These are phyloP conservation scores for Ampelomyces quisqualis DNA, from an alignment of 2,329 filamentous ascomycete genomes.

Conservation along the genomic window DNA sequence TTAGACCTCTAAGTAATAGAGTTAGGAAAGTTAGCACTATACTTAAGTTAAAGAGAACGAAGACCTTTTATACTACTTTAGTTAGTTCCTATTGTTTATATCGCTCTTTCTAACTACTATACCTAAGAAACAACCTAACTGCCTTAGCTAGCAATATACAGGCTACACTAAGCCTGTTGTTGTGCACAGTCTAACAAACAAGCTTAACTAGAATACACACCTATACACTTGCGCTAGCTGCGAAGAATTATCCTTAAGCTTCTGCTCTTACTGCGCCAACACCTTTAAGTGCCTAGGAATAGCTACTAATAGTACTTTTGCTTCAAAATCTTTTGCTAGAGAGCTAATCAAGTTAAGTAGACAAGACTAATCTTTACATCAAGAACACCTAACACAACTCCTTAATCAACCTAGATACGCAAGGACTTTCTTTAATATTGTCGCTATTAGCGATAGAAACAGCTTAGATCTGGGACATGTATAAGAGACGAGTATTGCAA, in stretches of 20 bases:
- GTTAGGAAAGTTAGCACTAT: background rate
- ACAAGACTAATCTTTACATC: background rate
- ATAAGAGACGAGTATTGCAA: background rate
- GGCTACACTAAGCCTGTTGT: background rate
- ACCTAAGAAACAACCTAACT: background rate
- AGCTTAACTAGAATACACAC: background rate
- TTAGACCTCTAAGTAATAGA: slow-evolving; percentile 1
- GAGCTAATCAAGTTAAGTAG: background rate
- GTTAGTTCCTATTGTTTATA: background rate
- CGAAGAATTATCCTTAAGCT: background rate
- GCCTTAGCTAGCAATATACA: background rate
- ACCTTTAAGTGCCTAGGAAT: background rate
- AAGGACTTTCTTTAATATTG: background rate
- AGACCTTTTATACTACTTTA: background rate
- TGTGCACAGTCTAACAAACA: slow-evolving; percentile 1
- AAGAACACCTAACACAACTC: background rate
- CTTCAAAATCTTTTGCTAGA: background rate
- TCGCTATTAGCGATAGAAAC: background rate
- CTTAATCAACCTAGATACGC: background rate
- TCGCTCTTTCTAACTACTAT: background rate
- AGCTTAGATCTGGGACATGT: background rate
- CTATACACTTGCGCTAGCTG: background rate
- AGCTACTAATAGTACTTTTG: background rate
- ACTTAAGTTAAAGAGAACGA: background rate
- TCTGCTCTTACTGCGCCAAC: background rate